Conservation (phyloP, 768 basidiomycete genomes). For the Clitopilus passeckerianus region DNA sequence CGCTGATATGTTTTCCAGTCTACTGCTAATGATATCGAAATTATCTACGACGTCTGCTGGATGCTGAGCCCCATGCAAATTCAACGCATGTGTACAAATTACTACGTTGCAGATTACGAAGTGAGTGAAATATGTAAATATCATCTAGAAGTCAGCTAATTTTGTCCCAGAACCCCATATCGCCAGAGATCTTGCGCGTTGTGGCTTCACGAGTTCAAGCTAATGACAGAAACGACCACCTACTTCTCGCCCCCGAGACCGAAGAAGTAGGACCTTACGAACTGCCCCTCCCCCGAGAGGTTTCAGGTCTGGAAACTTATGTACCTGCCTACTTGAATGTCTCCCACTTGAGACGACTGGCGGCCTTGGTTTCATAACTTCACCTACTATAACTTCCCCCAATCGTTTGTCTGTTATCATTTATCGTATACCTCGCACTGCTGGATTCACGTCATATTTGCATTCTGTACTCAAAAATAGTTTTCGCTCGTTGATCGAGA, state of each 20-base stretch:
- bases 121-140: constrained; percentile 31
- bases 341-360: constrained; percentile 82
- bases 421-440: constrained; percentile 39
- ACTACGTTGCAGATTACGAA: constrained; percentile 99
- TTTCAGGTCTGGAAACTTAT: constrained; percentile 94
- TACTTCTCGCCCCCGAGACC: constrained; percentile 91
- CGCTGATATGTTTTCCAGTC: constrained; percentile 42
- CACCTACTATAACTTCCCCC: constrained; percentile 11
- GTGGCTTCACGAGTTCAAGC: constrained; percentile 95
- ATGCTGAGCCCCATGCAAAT: constrained; percentile 99
- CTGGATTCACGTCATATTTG: constrained; percentile 33
- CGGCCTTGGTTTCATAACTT: constrained; percentile 73
- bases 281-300: constrained; percentile 88
- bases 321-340: constrained; percentile 90
- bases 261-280: constrained; percentile 98
- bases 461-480: constrained; percentile 27
- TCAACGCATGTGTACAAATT: constrained; percentile 98
- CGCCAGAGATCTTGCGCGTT: constrained; percentile 93
- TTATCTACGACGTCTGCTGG: constrained; percentile 99
- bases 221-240: constrained; percentile 95
- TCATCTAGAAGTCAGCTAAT: constrained; percentile 1
- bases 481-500: constrained; percentile 11
- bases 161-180: constrained; percentile 78
- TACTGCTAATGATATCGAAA: constrained; percentile 93
- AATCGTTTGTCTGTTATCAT: constrained; percentile 19